Evolutionary conservation across 495 filamentous ascomycete species (phyloP), one percentile per base, ranked within the genome.

Genomic region (Rostrohypoxylon terebratum): DNA sequence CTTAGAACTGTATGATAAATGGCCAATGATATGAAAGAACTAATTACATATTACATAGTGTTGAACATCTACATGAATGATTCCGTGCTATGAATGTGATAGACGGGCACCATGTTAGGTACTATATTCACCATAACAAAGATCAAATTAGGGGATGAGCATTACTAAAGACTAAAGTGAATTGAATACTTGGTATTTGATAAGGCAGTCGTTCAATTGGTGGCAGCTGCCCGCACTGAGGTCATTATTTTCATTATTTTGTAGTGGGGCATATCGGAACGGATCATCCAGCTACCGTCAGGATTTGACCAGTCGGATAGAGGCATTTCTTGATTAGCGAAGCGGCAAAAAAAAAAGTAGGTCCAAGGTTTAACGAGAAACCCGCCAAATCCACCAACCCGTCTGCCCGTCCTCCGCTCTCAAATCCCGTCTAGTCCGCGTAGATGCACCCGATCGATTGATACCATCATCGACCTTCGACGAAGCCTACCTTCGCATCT

Each of bases 251-350:
- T n/a, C n/a, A n/a, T n/a, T n/a, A 54, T 31, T 42, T 42, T 45
- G 16, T 14, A 42, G 70, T 64, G 64, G 70, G 55, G 60, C 28
- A 4, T 4, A 0, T 31, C 53, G 54, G 48, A 36, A 4, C 62
- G 66, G 66, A 63, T 47, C 10, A 66, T 54, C 42, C 34, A 47
- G 1, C 1, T 11, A 21, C 65, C 66, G 62, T 25, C 0, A 2
- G 23, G 2, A 0, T 59, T 65, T 6, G 58, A 51, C 76, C 76
- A 78, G n/a, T 74, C 60, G 59, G 58, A 71, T 60, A n/a, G 31
- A 55, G 63, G 61, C 47, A 74, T 71, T 74, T 76, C 66, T 69
- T 78, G 76, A 66, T 76, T 78, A 78, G 71, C 66, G 73, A 77
- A 71, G 71, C 68, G 76, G 70, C 76, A 66, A 76, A 76, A 65